Percentiles rank a stretch among this genome's conserved stretches.
These are phyloP conservation scores for Zasmidium cellare DNA, from an alignment of 2,329 filamentous ascomycete genomes.

Conservation along the genomic window DNA sequence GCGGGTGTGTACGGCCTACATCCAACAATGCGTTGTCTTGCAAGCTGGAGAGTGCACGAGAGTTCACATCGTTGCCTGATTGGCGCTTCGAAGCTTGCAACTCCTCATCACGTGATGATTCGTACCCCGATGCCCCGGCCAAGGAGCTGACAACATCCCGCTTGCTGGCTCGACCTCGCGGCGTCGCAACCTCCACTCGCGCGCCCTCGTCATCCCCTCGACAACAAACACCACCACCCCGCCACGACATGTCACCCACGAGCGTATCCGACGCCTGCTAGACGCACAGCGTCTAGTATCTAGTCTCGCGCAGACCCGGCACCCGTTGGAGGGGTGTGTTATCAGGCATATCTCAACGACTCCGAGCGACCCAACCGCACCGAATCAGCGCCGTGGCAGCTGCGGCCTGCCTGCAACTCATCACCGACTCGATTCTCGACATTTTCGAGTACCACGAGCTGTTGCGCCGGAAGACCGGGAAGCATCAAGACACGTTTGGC, in stretches of 20 bases:
- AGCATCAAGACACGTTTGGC: background rate
- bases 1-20: background rate
- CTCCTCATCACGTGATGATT: background rate
- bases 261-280: constrained; percentile 30
- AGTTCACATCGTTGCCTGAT: background rate
- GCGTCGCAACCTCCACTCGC: background rate
- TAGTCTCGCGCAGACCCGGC: constrained; percentile 32
- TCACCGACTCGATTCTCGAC: background rate
- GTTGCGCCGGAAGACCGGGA: background rate
- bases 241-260: constrained; percentile 15
- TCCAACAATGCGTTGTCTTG: background rate
- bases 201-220: constrained; percentile 8
- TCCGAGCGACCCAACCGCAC: constrained; percentile 8
- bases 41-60: background rate
- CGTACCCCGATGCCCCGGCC: background rate
- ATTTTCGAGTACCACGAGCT: background rate
- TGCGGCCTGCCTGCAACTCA: background rate
- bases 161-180: background rate
- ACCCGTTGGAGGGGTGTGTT: constrained; percentile 36
- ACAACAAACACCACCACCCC: constrained; percentile 15
- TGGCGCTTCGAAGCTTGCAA: background rate
- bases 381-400: background rate
- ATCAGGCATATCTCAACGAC: constrained; percentile 18
- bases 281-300: constrained; percentile 35
- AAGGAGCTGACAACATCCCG: constrained; percentile 1